These are phyloP conservation scores for Papiliotrema laurentii DNA, from an alignment of 1,284 basidiomycete species.

Conservation along the genomic window DNA sequence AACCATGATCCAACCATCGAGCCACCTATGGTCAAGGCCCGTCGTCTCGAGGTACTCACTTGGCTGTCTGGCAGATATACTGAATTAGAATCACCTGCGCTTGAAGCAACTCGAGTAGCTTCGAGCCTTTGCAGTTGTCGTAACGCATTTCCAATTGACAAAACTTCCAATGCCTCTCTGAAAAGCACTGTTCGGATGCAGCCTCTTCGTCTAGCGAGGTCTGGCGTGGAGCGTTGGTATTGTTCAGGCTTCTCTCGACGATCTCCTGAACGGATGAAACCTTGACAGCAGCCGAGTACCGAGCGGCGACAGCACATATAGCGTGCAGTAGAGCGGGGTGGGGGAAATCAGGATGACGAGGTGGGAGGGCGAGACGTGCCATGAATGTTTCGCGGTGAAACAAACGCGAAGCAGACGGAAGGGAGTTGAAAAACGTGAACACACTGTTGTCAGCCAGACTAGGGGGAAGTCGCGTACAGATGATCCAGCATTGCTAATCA, in stretches of 20 bases:
- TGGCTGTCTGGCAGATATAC: background rate
- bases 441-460: constrained; percentile 19
- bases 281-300: constrained; percentile 36
- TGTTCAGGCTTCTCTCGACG: background rate
- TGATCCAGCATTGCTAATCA: constrained; percentile 34
- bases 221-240: constrained; percentile 1
- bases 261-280: constrained; percentile 12
- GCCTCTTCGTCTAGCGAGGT: constrained; percentile 15
- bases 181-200: constrained; percentile 20
- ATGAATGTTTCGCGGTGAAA: constrained; percentile 43
- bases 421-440: constrained; percentile 40
- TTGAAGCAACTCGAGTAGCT: constrained; percentile 30
- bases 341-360: constrained; percentile 46
- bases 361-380: constrained; percentile 45
- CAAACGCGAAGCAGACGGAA: constrained; percentile 39
- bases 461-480: constrained; percentile 23
- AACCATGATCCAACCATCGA: constrained; percentile 26
- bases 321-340: constrained; percentile 47
- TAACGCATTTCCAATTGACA: constrained; percentile 17
- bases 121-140: constrained; percentile 14
- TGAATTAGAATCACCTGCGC: constrained; percentile 16
- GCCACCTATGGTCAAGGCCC: constrained; percentile 17
- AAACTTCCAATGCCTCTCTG: constrained; percentile 25
- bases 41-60: background rate
- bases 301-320: constrained; percentile 46